Percentiles rank a stretch among this genome's conserved stretches.
Conservation (phyloP, 1,284 basidiomycete species). For the Laetiporus sulphureus region DNA sequence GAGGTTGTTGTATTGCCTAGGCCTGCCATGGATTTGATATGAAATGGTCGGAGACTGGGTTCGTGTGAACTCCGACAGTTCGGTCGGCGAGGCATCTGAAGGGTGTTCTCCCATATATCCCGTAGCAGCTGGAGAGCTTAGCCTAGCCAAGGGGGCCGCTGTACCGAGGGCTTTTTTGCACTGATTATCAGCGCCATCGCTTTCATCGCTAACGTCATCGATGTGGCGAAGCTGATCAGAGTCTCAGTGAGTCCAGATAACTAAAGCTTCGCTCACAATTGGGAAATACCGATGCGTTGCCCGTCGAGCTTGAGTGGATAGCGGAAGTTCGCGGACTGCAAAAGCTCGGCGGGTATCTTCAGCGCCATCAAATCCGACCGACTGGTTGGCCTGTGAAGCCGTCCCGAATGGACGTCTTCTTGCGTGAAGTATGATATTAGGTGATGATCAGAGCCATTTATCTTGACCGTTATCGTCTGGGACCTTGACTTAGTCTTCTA, state of each 20-base stretch:
- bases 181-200: conserved; percentile 21
- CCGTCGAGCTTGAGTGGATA: conserved; percentile 33
- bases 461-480: conserved; percentile 75
- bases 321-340: conserved; percentile 66
- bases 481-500: too few species aligned
- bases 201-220: conserved; percentile 18
- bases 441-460: conserved; percentile 71
- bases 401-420: conserved; percentile 63
- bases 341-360: conserved; percentile 60
- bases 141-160: conserved; percentile 10
- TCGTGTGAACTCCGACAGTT: conserved; percentile 17
- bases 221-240: conserved; percentile 11
- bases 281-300: not conserved
- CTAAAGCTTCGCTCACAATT: not conserved
- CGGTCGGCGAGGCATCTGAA: conserved; percentile 17
- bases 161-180: conserved; percentile 13
- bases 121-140: conserved; percentile 12
- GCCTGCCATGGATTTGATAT: conserved; percentile 15
- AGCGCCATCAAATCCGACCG: conserved; percentile 60
- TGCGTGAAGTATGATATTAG: conserved; percentile 77
- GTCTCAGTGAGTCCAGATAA: not conserved
- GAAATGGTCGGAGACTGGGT: conserved; percentile 14
- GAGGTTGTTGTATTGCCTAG: conserved; percentile 11
- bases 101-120: conserved; percentile 17
- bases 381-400: conserved; percentile 54